phyloP scores from a whole-genome alignment of 306 rosid genomes.

The Quercus variabilis region DNA sequence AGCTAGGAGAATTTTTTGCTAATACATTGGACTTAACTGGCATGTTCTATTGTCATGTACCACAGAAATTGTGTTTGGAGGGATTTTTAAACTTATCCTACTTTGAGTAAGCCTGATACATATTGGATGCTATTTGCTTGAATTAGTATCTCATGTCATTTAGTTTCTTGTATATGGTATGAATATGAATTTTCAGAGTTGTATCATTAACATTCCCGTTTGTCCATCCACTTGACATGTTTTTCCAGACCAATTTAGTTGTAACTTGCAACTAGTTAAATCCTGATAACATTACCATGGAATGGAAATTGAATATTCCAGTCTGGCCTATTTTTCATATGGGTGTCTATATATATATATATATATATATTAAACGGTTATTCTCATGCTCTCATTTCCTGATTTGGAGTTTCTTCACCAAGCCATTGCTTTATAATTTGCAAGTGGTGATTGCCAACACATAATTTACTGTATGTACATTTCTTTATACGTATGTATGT shows the following conservation, averaged over 20 bases:
- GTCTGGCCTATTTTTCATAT: not conserved
- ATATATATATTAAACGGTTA: too few species aligned
- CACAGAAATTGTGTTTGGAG: conserved; percentile 33
- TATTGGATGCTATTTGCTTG: not conserved
- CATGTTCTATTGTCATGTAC: conserved; percentile 68
- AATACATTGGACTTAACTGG: conserved; percentile 68
- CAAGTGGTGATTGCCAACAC: not conserved
- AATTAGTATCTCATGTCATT: not conserved
- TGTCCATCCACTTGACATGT: not conserved
- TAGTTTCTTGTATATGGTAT: not conserved
- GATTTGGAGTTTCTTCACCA: not conserved
- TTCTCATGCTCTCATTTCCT: not conserved
- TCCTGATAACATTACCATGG: not conserved
- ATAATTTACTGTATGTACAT: not conserved
- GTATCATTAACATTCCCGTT: not conserved
- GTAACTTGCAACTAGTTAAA: not conserved
- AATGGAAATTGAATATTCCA: not conserved
- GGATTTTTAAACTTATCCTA: conserved; percentile 38
- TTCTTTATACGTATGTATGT: not conserved
- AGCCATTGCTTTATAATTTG: conserved; percentile 5
- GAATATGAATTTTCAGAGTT: not conserved
- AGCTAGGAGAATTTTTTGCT: conserved; percentile 67
- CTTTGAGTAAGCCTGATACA: conserved; percentile 51
- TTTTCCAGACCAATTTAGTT: not conserved
- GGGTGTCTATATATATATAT: not conserved